phyloP scores from a whole-genome alignment of 1,139 yeast genomes.

The Saccharomyces hybrid region DNA sequence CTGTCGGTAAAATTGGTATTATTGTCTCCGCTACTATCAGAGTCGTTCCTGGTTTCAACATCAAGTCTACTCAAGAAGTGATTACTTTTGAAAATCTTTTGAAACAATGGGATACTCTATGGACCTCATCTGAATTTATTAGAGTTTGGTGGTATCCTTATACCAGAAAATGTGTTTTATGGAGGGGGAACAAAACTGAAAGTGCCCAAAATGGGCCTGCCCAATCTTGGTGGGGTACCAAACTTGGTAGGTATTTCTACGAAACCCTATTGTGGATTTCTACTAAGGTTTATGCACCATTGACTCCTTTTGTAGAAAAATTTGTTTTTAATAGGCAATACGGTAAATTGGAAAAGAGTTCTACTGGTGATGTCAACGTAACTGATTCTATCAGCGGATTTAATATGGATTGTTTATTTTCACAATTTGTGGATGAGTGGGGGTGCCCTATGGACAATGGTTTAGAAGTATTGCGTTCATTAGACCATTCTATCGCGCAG shows the following conservation, averaged over 20 bases:
- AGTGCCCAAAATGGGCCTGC: constrained; percentile 60
- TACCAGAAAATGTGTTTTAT: constrained; percentile 70
- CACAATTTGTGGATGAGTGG: constrained; percentile 96
- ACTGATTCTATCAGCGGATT: constrained; percentile 79
- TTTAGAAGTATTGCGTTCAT: constrained; percentile 55
- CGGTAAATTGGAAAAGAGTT: constrained; percentile 64
- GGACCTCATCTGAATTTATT: constrained; percentile 87
- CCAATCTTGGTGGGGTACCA: constrained; percentile 79
- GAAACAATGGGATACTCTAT: constrained; percentile 59
- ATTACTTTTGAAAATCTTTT: constrained; percentile 67
- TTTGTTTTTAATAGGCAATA: constrained; percentile 82
- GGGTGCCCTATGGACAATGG: constrained; percentile 80
- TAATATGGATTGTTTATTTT: constrained; percentile 91
- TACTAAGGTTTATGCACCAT: constrained; percentile 59
- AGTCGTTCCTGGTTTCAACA: constrained; percentile 74
- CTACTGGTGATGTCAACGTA: constrained; percentile 60
- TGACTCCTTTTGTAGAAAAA: constrained; percentile 77
- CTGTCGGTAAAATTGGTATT: constrained; percentile 87
- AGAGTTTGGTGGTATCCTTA: constrained; percentile 99
- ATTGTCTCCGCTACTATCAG: constrained; percentile 84
- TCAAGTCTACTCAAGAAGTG: constrained; percentile 78
- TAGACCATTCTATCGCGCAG: constrained; percentile 50
- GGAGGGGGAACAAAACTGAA: constrained; percentile 73
- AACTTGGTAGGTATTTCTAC: constrained; percentile 67
- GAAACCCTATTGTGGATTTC: constrained; percentile 73